phyloP scores from a whole-genome alignment of 306 rosid species.

The Vicia sativa region DNA sequence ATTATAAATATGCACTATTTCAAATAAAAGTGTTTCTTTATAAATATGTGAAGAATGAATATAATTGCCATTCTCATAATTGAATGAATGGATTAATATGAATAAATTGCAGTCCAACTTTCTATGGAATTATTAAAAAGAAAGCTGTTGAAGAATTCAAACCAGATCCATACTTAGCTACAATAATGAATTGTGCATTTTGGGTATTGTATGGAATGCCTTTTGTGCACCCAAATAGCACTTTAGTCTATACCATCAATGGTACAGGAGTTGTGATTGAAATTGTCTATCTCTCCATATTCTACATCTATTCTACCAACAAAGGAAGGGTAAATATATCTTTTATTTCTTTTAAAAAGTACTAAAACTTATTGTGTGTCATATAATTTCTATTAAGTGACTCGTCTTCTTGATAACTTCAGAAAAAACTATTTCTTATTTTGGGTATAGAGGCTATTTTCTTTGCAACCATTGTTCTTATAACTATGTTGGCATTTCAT shows the following conservation, averaged over 20 bases:
- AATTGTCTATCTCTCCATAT: conserved; percentile 58
- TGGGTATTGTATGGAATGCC: conserved; percentile 88
- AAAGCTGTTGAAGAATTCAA: conserved; percentile 66
- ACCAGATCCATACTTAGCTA: conserved; percentile 67
- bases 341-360: neutral
- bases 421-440: conserved; percentile 45
- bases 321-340: conserved; percentile 55
- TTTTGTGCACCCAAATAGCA: conserved; percentile 70
- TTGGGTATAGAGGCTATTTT: conserved; percentile 43
- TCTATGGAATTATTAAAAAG: conserved; percentile 54
- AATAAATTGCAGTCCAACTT: conserved; percentile 64
- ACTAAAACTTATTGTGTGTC: neutral
- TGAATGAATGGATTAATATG: neutral
- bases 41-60: neutral
- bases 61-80: neutral
- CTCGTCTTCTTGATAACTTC: conserved; percentile 21
- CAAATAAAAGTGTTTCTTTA: neutral
- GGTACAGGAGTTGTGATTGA: conserved; percentile 56
- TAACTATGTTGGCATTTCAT: conserved; percentile 49
- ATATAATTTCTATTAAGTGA: neutral
- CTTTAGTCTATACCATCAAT: conserved; percentile 65
- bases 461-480: conserved; percentile 39
- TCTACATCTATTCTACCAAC: conserved; percentile 37
- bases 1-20: neutral
- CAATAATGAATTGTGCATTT: conserved; percentile 64